Conservation (phyloP, 495 filamentous ascomycete species). For the Daldinia caldariorum region DNA sequence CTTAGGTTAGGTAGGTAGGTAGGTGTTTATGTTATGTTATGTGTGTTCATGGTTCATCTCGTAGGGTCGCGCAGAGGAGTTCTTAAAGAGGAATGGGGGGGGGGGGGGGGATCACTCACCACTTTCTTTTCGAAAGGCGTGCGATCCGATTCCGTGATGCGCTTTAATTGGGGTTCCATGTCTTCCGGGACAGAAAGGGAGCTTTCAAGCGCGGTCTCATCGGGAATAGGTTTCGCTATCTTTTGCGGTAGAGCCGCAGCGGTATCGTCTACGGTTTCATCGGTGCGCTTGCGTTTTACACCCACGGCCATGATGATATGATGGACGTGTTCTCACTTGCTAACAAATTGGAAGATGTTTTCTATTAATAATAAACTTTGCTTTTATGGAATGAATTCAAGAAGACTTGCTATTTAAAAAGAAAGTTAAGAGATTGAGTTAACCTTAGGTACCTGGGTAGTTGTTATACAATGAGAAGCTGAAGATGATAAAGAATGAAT, state of each 20-base stretch:
- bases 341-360: not conserved
- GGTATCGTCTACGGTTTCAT: constrained; percentile 11
- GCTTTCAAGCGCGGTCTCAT: constrained; percentile 9
- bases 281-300: constrained; percentile 38
- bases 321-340: not conserved
- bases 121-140: constrained; percentile 68
- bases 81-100: too few relatives aligned
- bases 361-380: not conserved
- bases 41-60: too few relatives aligned
- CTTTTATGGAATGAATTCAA: not conserved
- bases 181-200: constrained; percentile 33
- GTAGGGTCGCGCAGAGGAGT: too few relatives aligned
- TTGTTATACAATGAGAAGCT: not conserved
- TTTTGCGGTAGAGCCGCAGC: constrained; percentile 7
- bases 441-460: too few relatives aligned
- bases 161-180: constrained; percentile 46
- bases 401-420: too few relatives aligned
- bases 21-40: too few relatives aligned
- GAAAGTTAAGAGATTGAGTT: too few relatives aligned
- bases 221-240: constrained; percentile 5
- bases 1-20: too few relatives aligned
- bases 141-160: constrained; percentile 54
- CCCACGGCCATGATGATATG: constrained; percentile 29
- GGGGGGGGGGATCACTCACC: too few relatives aligned
- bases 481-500: not conserved